Conservation (phyloP, 2,329 filamentous ascomycete species). For the Pyrenophora teres region DNA sequence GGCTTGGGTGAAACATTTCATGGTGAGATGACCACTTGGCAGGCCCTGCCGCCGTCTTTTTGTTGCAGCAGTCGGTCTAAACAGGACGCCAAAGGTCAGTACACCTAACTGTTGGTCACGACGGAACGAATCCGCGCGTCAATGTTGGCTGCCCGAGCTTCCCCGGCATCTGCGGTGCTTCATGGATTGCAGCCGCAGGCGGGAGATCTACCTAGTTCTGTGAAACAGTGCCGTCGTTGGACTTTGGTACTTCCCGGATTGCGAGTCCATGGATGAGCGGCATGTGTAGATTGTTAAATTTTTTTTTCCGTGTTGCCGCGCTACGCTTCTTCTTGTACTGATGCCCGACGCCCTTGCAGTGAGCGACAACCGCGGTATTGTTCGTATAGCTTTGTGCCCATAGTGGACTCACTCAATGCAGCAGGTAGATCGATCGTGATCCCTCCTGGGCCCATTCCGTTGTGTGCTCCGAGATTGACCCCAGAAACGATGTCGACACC, state of each 20-base stretch:
- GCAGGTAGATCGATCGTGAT: too few species aligned
- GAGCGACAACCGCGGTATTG: too few species aligned
- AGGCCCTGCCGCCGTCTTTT: constrained; percentile 1
- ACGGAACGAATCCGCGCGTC: background rate
- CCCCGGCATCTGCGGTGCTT: constrained; percentile 14
- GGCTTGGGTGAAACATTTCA: background rate
- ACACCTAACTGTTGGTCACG: background rate
- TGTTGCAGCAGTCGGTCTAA: background rate
- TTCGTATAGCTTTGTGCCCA: too few species aligned
- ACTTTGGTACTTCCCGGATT: background rate
- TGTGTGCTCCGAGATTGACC: too few species aligned
- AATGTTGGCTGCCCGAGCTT: constrained; percentile 4
- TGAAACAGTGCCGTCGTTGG: constrained; percentile 11
- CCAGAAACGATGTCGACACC: too few species aligned
- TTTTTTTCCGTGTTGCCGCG: constrained; percentile 9
- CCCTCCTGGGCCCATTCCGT: too few species aligned
- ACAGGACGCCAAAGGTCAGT: background rate
- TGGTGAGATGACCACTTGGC: constrained; percentile 9
- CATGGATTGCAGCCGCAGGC: constrained; percentile 12
- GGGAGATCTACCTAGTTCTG: constrained; percentile 27
- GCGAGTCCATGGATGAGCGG: background rate
- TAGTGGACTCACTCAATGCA: background rate
- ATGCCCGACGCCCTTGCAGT: background rate
- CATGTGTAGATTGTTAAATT: background rate
- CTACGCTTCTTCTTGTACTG: background rate